phyloP scores from a whole-genome alignment of 2,329 filamentous ascomycete genomes.

The Penicillium sp. region DNA sequence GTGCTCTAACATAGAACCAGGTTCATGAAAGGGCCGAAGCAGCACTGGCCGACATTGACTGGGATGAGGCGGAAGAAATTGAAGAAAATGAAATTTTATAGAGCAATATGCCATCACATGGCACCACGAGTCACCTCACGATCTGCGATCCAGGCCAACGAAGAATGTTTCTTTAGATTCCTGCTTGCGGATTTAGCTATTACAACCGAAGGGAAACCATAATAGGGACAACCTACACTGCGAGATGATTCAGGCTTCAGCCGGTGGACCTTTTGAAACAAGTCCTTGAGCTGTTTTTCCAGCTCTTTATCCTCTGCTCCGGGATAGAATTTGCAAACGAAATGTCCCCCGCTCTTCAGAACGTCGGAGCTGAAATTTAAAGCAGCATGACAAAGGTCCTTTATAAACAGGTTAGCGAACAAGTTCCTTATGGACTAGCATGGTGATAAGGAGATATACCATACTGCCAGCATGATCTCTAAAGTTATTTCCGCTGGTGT shows the following conservation, averaged over 20 bases:
- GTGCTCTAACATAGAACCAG: constrained; percentile 20
- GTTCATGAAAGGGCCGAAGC: constrained; percentile 49
- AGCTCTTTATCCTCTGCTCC: constrained; percentile 80
- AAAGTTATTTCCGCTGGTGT: constrained; percentile 85
- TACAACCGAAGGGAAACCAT: neutral
- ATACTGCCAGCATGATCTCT: constrained; percentile 92
- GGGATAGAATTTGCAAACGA: constrained; percentile 97
- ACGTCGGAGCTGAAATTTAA: constrained; percentile 83
- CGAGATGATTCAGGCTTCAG: constrained; percentile 92
- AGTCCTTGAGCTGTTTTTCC: constrained; percentile 69
- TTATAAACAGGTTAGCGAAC: constrained; percentile 2
- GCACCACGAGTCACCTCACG: constrained; percentile 29
- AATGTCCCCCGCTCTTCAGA: constrained; percentile 77
- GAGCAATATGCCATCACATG: neutral
- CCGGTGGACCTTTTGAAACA: constrained; percentile 78
- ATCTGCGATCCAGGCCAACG: constrained; percentile 72
- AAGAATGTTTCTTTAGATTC: constrained; percentile 87
- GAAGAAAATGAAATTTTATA: constrained; percentile 34
- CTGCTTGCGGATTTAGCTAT: constrained; percentile 43
- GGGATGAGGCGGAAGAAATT: constrained; percentile 43
- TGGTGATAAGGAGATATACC: constrained; percentile 56
- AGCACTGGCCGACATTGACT: constrained; percentile 45
- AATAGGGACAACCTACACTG: constrained; percentile 55
- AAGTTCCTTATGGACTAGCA: neutral
- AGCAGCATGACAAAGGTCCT: constrained; percentile 90